Base-by-base conservation (phyloP, 345 rosid species). In the Cardamine resedifolia region DNA sequence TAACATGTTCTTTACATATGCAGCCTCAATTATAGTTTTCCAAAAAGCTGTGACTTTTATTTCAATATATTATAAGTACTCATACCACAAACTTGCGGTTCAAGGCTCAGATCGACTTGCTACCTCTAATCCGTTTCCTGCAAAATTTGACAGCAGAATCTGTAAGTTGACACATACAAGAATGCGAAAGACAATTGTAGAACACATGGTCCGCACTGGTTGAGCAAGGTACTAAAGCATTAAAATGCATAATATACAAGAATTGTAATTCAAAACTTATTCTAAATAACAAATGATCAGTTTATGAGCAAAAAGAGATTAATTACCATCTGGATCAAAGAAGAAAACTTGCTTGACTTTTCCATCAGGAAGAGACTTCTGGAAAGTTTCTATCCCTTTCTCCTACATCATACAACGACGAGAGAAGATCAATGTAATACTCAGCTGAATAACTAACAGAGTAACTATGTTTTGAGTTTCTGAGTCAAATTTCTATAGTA, bases 41-140 rank as follows among this genome's bases (percentile, higher is more conserved):
- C 28, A 60, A 75, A 57, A 52, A 61, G 68, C 64, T 52, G 53
- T 21, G 24, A 41, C 39, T 44, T 59, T 49, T 26, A 39, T 66
- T 64, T 23, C 3, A n/a, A n/a, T n/a, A 43, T 23, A 12, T 45
- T 43, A n/a, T 19, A 44, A 69, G 38, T 45, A 48, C 2, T 21
- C 28, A 56, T 39, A 76, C 21, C 66, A 53, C 65, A 47, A 28
- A 21, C 48, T 65, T 50, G 39, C 15, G 2, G 31, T 60, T 50
- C 53, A 75, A 74, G 73, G 69, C 52, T 72, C 90, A 19, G 74
- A 7, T 53, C 79, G 79, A 68, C 93, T 85, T 1, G 96, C 91
- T 23, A 91, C 93, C 79, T 91, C 98, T 85, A 94, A 77, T 26
- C 97, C 98, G 18, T 94, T 91, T 28, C 98, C 98, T 91, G 93